Evolutionary conservation across 192 early-diverging fungal species (phyloP).

Genomic region (Coemansia sp.): DNA sequence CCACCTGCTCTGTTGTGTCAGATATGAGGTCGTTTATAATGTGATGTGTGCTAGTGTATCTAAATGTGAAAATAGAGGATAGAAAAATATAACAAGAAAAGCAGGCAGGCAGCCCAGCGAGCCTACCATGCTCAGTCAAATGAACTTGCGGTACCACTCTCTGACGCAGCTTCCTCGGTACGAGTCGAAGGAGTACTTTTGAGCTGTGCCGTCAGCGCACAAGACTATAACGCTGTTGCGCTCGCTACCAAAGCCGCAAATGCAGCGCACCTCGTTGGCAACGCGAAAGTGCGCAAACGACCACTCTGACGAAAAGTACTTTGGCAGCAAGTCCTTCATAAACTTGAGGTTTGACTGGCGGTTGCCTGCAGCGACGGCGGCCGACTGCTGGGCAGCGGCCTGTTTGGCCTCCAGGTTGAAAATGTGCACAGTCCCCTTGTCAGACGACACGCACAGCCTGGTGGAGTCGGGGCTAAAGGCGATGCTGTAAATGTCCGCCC

Average conservation of each 20-base stretch:
- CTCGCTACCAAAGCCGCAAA: constrained; percentile 76
- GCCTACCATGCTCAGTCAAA: too few relatives aligned
- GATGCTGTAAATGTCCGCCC: constrained; percentile 83
- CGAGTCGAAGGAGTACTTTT: constrained; percentile 79
- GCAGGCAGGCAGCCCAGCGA: background rate
- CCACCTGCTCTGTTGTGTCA: too few relatives aligned
- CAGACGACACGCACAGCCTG: constrained; percentile 76
- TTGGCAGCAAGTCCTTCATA: constrained; percentile 80
- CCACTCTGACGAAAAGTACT: constrained; percentile 94
- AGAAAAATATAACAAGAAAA: background rate
- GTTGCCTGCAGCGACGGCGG: constrained; percentile 39
- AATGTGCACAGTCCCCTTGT: constrained; percentile 91
- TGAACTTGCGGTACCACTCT: constrained; percentile 54
- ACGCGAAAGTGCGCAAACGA: constrained; percentile 85
- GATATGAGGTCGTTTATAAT: too few relatives aligned
- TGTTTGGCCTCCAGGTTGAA: constrained; percentile 72
- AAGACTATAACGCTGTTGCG: constrained; percentile 75
- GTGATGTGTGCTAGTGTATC: background rate
- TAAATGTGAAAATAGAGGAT: background rate
- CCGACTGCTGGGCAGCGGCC: constrained; percentile 3
- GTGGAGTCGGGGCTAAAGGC: constrained; percentile 80
- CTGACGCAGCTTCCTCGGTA: constrained; percentile 47
- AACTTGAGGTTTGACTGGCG: constrained; percentile 59
- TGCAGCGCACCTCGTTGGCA: constrained; percentile 70
- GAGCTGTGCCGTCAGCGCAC: constrained; percentile 83